Base-by-base conservation (phyloP, 805 yeast genomes). In the Sugiyamaella smithiae region DNA sequence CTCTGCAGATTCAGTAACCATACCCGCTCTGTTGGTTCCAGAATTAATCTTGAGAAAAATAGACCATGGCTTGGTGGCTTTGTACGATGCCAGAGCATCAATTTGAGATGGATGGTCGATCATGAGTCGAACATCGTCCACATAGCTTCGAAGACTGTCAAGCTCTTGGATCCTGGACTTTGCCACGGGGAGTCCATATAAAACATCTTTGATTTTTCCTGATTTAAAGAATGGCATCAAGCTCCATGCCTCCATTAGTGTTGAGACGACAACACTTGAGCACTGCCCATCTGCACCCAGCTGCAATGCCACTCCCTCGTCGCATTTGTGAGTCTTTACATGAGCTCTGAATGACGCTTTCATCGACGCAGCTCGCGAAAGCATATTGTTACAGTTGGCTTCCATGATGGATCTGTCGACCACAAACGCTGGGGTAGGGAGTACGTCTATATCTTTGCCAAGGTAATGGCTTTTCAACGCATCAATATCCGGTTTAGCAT, bases 11-110 rank as follows among this genome's bases (percentile, higher is more conserved):
- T 62, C 71, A 25, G 57, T 54, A 25, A 24, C 49, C 26, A 70
- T 57, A 8, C 95, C 95, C 2, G 93, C 93, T 48, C 95, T 67
- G 50, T 78, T 69, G 2, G 85, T 79, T 1, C 93, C 93, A 73
- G 80, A 75, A 57, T 86, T 81, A 35, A 86, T 70, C 63, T 86
- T 86, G 47, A 86, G 61, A 56, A 82, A 84, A 1, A 84, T 62
- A 1, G 82, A 75, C 88, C 90, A 84, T 51, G 71, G 70, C 38
- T 64, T 54, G 4, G 33, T 41, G 11, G 53, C 55, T 35, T 67
- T 66, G 59, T 63, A 81, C 1, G 67, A 61, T 1, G 61, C 63
- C 53, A 85, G 64, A 6, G 71, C 64, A 1, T 73, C 72, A 36
- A 85, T 57, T 57, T 86, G 93, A 1, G 71, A 77, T 2, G 64